Evolutionary conservation across 2,329 filamentous ascomycete genomes (phyloP), one percentile per base, ranked within the genome.

Genomic region (Capronia epimyces): DNA sequence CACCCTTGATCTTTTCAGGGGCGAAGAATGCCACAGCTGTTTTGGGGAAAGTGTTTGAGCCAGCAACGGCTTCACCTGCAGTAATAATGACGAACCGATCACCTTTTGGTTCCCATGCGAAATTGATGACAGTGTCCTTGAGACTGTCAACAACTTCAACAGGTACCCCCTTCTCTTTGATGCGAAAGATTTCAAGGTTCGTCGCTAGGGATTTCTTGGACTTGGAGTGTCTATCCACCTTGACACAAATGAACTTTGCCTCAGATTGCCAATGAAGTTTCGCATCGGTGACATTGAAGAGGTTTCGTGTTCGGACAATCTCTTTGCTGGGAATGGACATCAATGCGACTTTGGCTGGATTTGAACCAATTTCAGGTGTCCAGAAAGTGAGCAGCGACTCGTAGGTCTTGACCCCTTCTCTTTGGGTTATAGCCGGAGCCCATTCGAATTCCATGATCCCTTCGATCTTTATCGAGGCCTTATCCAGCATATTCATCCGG

Each of bases 231-330:
- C 93, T 82, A 71, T 98, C 93, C 51, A 98, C 93, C 80, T 98
- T 98, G 70, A 97, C 91, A 67, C 93, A 97, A 54, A 98, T 83
- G 67, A 96, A 98, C 55, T 86, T 81, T 50, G 84, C 87, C 57
- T 96, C 89, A 3, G 89, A 95, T 74, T 98, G 93, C 93, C 93
- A 98, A 78, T 98, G 93, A 15, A 98, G 81, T 76, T 97, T 98
- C 52, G 87, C 93, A 69, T 98, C 93, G 40, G 88, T 89, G 52
- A 98, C 93, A 68, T 93, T 97, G 81, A 98, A 97, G 40, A 98
- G 81, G 68, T 98, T 98, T 66, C 95, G 81, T 3, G 91, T 94
- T 64, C 93, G 85, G 57, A 98, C 84, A 60, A 96, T 81, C 72
- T 97, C 84, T 75, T 96, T 97, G 53, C 87, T 90, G 5, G 93